Evolutionary conservation across 768 basidiomycete species (phyloP).

Genomic region (Scleroderma bovista): DNA sequence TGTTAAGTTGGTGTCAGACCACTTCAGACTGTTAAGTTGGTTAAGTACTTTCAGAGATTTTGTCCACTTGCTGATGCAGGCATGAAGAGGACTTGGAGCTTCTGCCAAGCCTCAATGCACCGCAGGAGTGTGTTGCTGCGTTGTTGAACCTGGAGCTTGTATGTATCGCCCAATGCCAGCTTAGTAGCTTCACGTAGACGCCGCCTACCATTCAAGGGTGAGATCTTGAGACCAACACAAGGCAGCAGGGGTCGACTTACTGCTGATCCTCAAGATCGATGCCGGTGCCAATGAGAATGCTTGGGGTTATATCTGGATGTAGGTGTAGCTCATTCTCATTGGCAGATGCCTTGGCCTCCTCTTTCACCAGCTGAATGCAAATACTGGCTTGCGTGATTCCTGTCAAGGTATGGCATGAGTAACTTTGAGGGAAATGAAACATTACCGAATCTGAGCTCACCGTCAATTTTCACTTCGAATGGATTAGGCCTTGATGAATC

Average conservation of each 20-base stretch:
- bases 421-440: not conserved
- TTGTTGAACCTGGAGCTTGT: not conserved
- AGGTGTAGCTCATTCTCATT: not conserved
- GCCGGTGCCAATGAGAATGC: conserved; percentile 5
- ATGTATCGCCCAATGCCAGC: not conserved
- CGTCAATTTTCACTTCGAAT: conserved; percentile 2
- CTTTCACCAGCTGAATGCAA: conserved; percentile 3
- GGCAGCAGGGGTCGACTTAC: not conserved
- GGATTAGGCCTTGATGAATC: conserved; percentile 6
- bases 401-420: not conserved
- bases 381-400: not conserved
- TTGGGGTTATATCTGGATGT: conserved; percentile 5
- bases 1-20: too few relatives aligned
- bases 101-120: not conserved
- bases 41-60: too few relatives aligned
- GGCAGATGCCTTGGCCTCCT: conserved; percentile 2
- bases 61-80: too few relatives aligned
- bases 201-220: not conserved
- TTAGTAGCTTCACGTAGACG: not conserved
- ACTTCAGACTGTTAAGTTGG: too few relatives aligned
- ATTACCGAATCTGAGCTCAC: not conserved
- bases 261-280: conserved; percentile 16
- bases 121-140: not conserved
- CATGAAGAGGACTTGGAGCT: conserved; percentile 5
- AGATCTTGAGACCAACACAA: not conserved